Evolutionary conservation across 106 monocot species (phyloP).

Genomic region (Allium fistulosum): DNA sequence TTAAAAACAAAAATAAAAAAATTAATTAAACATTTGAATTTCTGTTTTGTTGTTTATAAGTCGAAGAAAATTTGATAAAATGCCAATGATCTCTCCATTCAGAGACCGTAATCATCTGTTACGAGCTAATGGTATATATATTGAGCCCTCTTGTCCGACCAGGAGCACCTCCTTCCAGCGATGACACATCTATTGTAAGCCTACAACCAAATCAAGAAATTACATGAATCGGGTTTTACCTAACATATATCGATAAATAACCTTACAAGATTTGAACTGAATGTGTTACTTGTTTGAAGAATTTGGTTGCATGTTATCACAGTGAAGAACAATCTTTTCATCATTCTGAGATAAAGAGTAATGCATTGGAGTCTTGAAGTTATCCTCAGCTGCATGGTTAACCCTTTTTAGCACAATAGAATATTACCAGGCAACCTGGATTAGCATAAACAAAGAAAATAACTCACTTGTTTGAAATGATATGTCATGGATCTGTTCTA

Average conservation of each 20-base stretch:
- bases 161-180: constrained; percentile 67
- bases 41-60: too few relatives aligned
- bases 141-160: constrained; percentile 59
- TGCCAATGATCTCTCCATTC: too few relatives aligned
- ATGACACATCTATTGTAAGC: constrained; percentile 47
- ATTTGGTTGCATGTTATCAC: constrained; percentile 11
- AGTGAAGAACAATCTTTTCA: constrained; percentile 43
- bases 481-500: constrained; percentile 23
- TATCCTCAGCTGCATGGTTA: constrained; percentile 36
- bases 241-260: not conserved
- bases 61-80: too few relatives aligned
- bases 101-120: too few relatives aligned
- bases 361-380: constrained; percentile 10
- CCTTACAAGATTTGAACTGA: constrained; percentile 44
- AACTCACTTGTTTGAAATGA: constrained; percentile 36
- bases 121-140: constrained; percentile 4
- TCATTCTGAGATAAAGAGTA: constrained; percentile 23
- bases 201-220: constrained; percentile 1
- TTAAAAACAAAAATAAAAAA: too few relatives aligned
- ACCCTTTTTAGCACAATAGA: not conserved
- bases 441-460: not conserved
- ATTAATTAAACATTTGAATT: too few relatives aligned
- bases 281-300: too few relatives aligned
- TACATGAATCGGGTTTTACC: too few relatives aligned
- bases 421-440: not conserved